Conservation (phyloP, 805 yeast species). For the Cyberlindnera nakhonratchasimensis region DNA sequence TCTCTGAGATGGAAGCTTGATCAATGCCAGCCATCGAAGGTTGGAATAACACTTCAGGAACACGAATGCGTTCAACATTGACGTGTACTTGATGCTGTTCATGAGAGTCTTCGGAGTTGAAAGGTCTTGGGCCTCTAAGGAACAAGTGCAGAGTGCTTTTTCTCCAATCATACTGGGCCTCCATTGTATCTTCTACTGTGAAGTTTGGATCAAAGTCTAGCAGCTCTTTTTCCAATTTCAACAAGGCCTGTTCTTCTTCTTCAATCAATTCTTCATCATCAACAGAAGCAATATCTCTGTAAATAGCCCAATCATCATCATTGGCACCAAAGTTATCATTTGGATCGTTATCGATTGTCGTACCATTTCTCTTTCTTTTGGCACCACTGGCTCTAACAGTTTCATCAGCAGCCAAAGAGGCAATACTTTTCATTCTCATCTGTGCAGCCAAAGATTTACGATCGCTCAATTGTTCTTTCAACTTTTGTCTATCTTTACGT, state of each 20-base stretch:
- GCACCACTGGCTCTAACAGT: constrained; percentile 33
- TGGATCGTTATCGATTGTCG: constrained; percentile 84
- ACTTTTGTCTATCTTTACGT: constrained; percentile 63
- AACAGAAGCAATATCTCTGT: constrained; percentile 73
- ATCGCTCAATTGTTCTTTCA: constrained; percentile 76
- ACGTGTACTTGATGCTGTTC: constrained; percentile 88
- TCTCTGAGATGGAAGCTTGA: constrained; percentile 89
- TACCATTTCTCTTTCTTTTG: constrained; percentile 49
- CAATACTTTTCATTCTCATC: constrained; percentile 85
- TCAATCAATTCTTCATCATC: constrained; percentile 80
- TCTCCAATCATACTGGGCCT: constrained; percentile 81
- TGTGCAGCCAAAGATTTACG: constrained; percentile 91
- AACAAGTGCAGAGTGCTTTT: constrained; percentile 77
- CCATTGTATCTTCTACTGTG: constrained; percentile 79
- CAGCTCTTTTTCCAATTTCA: constrained; percentile 68
- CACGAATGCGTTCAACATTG: constrained; percentile 85
- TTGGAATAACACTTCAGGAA: constrained; percentile 89
- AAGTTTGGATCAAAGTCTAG: constrained; percentile 82
- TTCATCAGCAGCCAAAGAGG: constrained; percentile 78
- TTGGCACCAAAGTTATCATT: constrained; percentile 93
- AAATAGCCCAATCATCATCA: constrained; percentile 93
- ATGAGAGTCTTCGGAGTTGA: constrained; percentile 75
- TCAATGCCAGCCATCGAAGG: constrained; percentile 94
- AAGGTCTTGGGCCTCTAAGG: constrained; percentile 86
- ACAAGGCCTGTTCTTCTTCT: constrained; percentile 58